Conservation (phyloP, 768 basidiomycete genomes). For the Lentinula edodes region DNA sequence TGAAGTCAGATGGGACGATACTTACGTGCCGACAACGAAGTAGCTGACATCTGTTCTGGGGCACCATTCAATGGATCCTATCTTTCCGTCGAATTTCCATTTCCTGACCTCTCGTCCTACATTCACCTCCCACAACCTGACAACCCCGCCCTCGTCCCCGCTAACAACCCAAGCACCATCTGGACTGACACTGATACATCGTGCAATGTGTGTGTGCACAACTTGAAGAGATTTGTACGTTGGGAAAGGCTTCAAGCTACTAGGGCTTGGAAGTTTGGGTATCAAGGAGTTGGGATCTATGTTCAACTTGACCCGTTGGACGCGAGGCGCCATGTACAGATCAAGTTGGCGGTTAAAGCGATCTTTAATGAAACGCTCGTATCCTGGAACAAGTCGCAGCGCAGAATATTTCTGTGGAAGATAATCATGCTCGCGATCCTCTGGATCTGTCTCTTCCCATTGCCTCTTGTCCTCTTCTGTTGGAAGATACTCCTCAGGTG, state of each 20-base stretch:
- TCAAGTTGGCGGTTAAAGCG: conserved; percentile 93
- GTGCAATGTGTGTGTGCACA: conserved; percentile 61
- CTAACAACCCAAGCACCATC: conserved; percentile 89
- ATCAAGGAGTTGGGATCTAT: conserved; percentile 89
- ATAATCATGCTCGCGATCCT: conserved; percentile 87
- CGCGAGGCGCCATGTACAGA: conserved; percentile 91
- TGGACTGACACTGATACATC: conserved; percentile 77
- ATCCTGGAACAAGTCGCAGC: conserved; percentile 88
- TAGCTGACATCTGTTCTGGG: conserved; percentile 78
- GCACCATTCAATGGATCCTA: conserved; percentile 91
- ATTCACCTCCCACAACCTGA: conserved; percentile 87
- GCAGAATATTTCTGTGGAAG: conserved; percentile 82
- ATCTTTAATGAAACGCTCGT: conserved; percentile 87
- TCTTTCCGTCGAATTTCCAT: conserved; percentile 77
- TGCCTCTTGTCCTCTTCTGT: conserved; percentile 73
- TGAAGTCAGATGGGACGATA: conserved; percentile 1
- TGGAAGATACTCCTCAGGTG: conserved; percentile 93
- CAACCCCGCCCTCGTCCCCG: conserved; percentile 83
- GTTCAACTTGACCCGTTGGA: conserved; percentile 81
- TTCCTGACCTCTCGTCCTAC: conserved; percentile 84
- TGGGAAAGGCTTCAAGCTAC: conserved; percentile 91
- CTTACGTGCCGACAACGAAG: conserved; percentile 77
- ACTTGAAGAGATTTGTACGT: conserved; percentile 73
- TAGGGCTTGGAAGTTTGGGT: conserved; percentile 91
- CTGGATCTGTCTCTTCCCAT: conserved; percentile 80